These are phyloP conservation scores for Metschnikowia gelsemii DNA, from an alignment of 805 yeast species.

Conservation along the genomic window DNA sequence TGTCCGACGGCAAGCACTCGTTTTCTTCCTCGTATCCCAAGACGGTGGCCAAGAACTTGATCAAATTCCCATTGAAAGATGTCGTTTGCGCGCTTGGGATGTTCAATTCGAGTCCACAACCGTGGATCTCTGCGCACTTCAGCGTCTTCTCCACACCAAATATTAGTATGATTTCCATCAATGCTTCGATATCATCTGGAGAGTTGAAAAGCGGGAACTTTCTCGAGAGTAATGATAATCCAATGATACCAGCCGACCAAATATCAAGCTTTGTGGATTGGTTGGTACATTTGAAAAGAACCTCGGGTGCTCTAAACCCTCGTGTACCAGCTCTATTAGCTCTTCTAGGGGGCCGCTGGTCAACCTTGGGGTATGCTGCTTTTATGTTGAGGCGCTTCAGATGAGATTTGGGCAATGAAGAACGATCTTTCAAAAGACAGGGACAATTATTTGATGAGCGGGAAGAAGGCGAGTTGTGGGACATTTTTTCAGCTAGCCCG, in stretches of 20 bases:
- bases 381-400: conserved; percentile 32
- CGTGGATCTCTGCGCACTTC: conserved; percentile 80
- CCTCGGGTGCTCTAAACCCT: conserved; percentile 95
- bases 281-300: conserved; percentile 77
- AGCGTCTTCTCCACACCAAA: conserved; percentile 76
- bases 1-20: conserved; percentile 65
- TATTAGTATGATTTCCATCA: conserved; percentile 76
- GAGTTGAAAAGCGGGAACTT: conserved; percentile 94
- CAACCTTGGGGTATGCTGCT: conserved; percentile 78
- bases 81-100: conserved; percentile 20
- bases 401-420: conserved; percentile 18
- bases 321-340: conserved; percentile 97
- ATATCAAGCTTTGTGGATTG: conserved; percentile 82
- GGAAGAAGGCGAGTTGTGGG: conserved; percentile 12
- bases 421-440: conserved; percentile 46
- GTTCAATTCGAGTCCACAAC: conserved; percentile 71
- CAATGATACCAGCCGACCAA: conserved; percentile 91
- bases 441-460: conserved; percentile 48
- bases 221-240: conserved; percentile 71
- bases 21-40: conserved; percentile 47
- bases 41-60: conserved; percentile 30
- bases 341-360: conserved; percentile 81
- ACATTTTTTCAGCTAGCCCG: conserved; percentile 75
- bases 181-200: conserved; percentile 88
- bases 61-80: conserved; percentile 32